phyloP scores from a whole-genome alignment of 2,329 filamentous ascomycete genomes.

The Xylogone sp. region DNA sequence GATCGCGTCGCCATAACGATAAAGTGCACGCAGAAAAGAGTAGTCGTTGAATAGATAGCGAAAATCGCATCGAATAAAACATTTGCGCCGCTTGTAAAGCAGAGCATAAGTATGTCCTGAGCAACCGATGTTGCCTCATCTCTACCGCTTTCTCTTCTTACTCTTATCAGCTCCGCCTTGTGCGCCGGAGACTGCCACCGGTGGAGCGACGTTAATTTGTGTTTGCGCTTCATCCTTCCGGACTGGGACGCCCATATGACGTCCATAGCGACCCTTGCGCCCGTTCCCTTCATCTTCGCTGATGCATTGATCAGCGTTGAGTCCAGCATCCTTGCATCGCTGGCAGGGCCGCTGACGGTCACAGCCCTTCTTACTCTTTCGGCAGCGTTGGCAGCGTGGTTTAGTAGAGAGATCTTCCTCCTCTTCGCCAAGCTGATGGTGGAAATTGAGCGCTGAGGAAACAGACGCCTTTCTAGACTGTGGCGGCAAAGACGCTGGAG shows the following conservation, averaged over 20 bases:
- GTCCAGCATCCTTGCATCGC: slow-evolving; percentile 91
- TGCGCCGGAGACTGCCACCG: slow-evolving; percentile 25
- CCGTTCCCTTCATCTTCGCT: slow-evolving; percentile 98
- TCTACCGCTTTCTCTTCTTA: slow-evolving; percentile 66
- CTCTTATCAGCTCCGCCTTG: slow-evolving; percentile 49
- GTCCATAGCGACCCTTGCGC: slow-evolving; percentile 85
- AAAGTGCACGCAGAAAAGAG: too few relatives aligned
- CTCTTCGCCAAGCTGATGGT: slow-evolving; percentile 59
- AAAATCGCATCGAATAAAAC: neutral
- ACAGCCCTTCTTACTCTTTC: slow-evolving; percentile 99
- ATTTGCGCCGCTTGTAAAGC: neutral
- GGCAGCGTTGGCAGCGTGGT: slow-evolving; percentile 94
- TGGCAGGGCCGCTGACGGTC: slow-evolving; percentile 94
- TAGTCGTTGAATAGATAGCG: too few relatives aligned
- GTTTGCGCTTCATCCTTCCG: slow-evolving; percentile 50
- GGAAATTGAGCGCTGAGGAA: slow-evolving; percentile 61
- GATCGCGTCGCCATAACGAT: too few relatives aligned
- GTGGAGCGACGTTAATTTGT: slow-evolving; percentile 25
- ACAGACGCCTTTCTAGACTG: slow-evolving; percentile 72
- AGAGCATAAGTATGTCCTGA: too few relatives aligned
- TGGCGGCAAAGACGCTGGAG: slow-evolving; percentile 63
- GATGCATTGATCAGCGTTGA: slow-evolving; percentile 88
- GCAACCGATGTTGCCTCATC: too few relatives aligned
- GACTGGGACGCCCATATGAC: slow-evolving; percentile 65
- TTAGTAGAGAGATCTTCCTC: slow-evolving; percentile 93